phyloP scores from a whole-genome alignment of 768 basidiomycete species.

The Lactarius sanguifluus region DNA sequence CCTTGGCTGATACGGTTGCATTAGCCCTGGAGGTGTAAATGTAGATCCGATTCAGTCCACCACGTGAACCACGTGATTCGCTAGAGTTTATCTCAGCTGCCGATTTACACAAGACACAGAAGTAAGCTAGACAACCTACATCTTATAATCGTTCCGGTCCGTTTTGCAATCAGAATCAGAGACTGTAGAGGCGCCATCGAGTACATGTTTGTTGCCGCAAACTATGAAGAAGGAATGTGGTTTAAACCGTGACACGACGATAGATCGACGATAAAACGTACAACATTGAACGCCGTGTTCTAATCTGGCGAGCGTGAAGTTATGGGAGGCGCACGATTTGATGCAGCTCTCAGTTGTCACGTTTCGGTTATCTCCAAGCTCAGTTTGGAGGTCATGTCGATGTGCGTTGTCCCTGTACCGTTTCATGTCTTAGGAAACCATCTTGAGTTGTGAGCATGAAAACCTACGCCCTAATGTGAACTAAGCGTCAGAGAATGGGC shows the following conservation, averaged over 20 bases:
- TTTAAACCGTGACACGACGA: neutral
- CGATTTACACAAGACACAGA: neutral
- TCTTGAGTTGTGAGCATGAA: neutral
- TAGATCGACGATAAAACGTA: conserved; percentile 35
- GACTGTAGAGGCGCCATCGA: conserved; percentile 53
- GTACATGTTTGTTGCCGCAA: conserved; percentile 66
- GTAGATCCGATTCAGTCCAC: conserved; percentile 69
- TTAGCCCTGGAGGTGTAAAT: conserved; percentile 57
- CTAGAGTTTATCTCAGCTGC: conserved; percentile 35
- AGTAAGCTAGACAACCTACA: conserved; percentile 42
- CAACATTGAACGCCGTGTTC: conserved; percentile 60
- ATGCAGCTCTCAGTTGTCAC: conserved; percentile 68
- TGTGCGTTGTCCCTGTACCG: conserved; percentile 52
- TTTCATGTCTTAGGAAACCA: conserved; percentile 5
- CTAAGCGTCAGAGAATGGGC: conserved; percentile 36
- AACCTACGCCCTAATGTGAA: conserved; percentile 47
- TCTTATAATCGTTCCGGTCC: conserved; percentile 66
- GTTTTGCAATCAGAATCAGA: conserved; percentile 60
- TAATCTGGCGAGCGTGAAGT: conserved; percentile 65
- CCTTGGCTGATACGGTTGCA: conserved; percentile 49
- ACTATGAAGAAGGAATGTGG: conserved; percentile 40
- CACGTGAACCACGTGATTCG: conserved; percentile 74
- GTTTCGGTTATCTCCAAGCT: conserved; percentile 39
- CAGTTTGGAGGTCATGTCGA: conserved; percentile 56
- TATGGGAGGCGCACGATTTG: conserved; percentile 50